These are phyloP conservation scores for Linnemannia schmuckeri DNA, from an alignment of 192 early-diverging fungal species.

Conservation along the genomic window DNA sequence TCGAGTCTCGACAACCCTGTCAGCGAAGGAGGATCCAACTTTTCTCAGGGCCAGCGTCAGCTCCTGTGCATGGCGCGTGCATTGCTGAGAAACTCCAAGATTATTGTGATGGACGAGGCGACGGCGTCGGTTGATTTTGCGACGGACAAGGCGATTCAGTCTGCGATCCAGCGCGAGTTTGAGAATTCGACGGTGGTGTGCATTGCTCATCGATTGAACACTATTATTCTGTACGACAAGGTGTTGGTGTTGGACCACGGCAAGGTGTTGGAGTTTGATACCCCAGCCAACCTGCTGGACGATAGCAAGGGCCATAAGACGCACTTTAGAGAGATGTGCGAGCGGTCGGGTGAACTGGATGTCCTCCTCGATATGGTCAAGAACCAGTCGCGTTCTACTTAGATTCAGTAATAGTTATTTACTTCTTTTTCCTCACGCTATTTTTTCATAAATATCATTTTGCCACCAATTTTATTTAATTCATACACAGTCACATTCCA, in stretches of 20 bases:
- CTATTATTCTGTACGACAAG: conserved; percentile 78
- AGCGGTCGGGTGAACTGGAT: conserved; percentile 85
- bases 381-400: background rate
- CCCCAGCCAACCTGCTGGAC: conserved; percentile 76
- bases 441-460: background rate
- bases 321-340: conserved; percentile 82
- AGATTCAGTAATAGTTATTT: background rate
- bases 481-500: background rate
- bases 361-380: conserved; percentile 70
- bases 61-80: conserved; percentile 85
- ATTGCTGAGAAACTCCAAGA: conserved; percentile 69
- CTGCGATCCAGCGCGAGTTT: conserved; percentile 83
- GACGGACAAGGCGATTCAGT: conserved; percentile 88
- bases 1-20: conserved; percentile 64
- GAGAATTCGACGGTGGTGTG: conserved; percentile 80
- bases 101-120: conserved; percentile 90
- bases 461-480: conserved; percentile 7
- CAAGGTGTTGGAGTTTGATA: conserved; percentile 83
- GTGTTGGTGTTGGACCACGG: conserved; percentile 83
- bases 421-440: background rate
- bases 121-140: conserved; percentile 90
- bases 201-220: conserved; percentile 88
- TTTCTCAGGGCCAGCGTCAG: conserved; percentile 87
- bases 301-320: conserved; percentile 63
- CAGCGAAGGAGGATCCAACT: conserved; percentile 80